These are phyloP conservation scores for Schrenkiella parvula DNA, from an alignment of 345 rosid species.

Conservation along the genomic window DNA sequence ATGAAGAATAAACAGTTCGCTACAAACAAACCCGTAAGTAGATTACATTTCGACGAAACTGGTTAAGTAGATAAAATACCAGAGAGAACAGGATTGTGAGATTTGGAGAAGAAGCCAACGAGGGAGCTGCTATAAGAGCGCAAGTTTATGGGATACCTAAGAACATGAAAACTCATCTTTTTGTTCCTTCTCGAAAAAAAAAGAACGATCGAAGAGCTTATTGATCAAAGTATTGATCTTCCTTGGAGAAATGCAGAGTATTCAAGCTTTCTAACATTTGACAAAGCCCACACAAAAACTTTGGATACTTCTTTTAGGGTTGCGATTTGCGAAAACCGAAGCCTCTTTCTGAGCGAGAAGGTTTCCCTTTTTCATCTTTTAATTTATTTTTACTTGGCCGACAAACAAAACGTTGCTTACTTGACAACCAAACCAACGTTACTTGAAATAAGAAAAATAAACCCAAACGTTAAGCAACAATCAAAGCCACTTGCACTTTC, in stretches of 20 bases:
- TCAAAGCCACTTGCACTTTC: not conserved
- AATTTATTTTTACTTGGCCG: not conserved
- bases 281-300: not conserved
- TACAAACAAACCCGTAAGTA: not conserved
- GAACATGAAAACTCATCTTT: constrained; percentile 42
- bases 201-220: not conserved
- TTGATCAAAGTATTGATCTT: not conserved
- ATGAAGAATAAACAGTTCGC: not conserved
- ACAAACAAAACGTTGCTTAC: too few species aligned
- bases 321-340: not conserved
- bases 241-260: not conserved
- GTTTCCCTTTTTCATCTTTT: not conserved
- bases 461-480: not conserved
- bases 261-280: not conserved
- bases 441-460: not conserved
- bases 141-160: constrained; percentile 38
- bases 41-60: not conserved
- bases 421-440: not conserved
- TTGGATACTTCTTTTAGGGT: not conserved
- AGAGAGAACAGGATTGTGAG: constrained; percentile 28
- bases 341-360: not conserved
- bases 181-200: not conserved
- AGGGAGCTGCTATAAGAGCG: constrained; percentile 34
- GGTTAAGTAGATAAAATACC: constrained; percentile 24
- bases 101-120: constrained; percentile 32